A percentile compares a stretch with the other conserved stretches of the same genome.
Conservation (phyloP, 1,284 basidiomycete genomes). For the Cryptococcus neoformans region DNA sequence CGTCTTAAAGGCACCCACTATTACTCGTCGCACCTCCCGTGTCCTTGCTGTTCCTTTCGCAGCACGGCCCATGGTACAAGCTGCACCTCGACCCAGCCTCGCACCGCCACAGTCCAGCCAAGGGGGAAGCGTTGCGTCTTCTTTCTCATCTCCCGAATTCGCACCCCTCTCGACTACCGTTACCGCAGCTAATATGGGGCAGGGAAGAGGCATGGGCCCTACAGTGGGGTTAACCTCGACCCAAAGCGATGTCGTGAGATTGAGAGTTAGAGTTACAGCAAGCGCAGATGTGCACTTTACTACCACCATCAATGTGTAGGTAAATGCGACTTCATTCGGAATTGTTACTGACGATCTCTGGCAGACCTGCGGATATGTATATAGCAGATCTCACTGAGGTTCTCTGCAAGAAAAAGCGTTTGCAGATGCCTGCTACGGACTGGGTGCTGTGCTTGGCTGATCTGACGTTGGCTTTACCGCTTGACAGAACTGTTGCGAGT, state of each 20-base stretch:
- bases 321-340: conserved; percentile 9
- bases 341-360: background rate
- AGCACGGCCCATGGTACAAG: conserved; percentile 6
- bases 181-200: background rate
- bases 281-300: conserved; percentile 76
- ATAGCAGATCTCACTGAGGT: conserved; percentile 91
- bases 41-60: conserved; percentile 25
- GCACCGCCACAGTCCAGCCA: background rate
- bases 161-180: conserved; percentile 6
- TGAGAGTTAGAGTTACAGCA: conserved; percentile 73
- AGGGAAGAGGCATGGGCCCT: background rate
- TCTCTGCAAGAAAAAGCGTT: conserved; percentile 68
- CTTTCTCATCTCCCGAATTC: conserved; percentile 19
- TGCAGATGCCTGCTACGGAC: conserved; percentile 68
- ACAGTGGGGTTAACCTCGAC: conserved; percentile 27
- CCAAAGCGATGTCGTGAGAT: conserved; percentile 56
- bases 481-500: conserved; percentile 93
- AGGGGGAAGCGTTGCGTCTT: conserved; percentile 9
- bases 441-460: conserved; percentile 79
- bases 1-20: conserved; percentile 58
- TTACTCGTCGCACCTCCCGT: conserved; percentile 40
- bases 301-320: conserved; percentile 84
- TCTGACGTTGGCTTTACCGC: conserved; percentile 77
- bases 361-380: conserved; percentile 88
- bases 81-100: background rate